Base-by-base conservation (phyloP, 1,139 yeast species). In the Saccharomycopsis hybrid region DNA sequence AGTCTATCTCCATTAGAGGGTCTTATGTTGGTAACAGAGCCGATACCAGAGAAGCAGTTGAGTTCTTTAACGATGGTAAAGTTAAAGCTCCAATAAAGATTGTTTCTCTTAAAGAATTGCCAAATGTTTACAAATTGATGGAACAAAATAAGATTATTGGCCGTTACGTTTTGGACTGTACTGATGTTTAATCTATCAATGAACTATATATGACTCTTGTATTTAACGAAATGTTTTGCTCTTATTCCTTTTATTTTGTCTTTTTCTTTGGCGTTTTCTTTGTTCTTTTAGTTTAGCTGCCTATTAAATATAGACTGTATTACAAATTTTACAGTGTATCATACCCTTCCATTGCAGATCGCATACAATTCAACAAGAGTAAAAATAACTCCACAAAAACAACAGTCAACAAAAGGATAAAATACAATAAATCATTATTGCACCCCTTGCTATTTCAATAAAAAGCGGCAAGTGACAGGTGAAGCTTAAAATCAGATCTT, bases 11-110 rank as follows among this genome's bases (percentile, higher is more conserved):
- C 64, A 79, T 84, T 62, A 77, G 73, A 63, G 92, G 90, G 57
- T 82, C 90, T 48, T 82, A 82, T 63, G 92, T 85, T 55, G 92
- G 92, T 58, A 83, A 82, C 75, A 79, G 90, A 67, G 82, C 82
- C 54, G 92, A 85, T 66, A 73, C 88, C 53, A 77, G 80, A 59
- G 92, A 84, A 68, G 90, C 92, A 54, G 68, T 84, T 58, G 85
- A 82, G 60, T 83, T 83, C 74, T 82, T 80, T 66, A 58, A 73
- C 54, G 75, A 86, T 60, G 92, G 92, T 56, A 71, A 77, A 63
- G 82, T 84, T 64, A 70, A 73, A 61, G 75, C 85, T 57, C 85
- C 88, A 58, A 78, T 81, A 68, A 77, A 76, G 70, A 63, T 84
- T 63, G 85, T 78, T 55, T 82, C 84, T 36, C 72, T 82, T 59